Evolutionary conservation across 2,329 filamentous ascomycete genomes (phyloP), one percentile per base, ranked within the genome.

Genomic region (Sporothrix variecibatus): DNA sequence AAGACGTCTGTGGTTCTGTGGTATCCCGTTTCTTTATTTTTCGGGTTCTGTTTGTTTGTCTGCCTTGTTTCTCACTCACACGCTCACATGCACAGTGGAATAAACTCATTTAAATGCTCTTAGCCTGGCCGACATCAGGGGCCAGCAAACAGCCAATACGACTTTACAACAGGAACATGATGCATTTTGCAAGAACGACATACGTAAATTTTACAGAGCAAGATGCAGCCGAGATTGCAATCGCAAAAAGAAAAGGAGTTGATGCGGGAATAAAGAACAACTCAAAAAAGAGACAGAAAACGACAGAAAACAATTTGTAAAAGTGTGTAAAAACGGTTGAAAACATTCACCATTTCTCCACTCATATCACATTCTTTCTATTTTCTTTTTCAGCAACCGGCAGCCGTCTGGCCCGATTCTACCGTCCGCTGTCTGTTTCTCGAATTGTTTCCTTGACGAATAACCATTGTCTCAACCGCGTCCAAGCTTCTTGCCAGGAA

Each of bases 221-320:
- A 31, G 62, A 51, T 51, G 28, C 65, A 69, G 65, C 65, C 65
- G 65, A 69, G 17, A 53, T 69, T 53, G 28, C 65, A 43, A 12
- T 26, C 9, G n/a, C 60, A 65, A 43, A 49, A 43, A 64, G 17
- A 67, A 49, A 28, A 49, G 23, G 40, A 49, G 40, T 69, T 5
- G 26, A 38, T 53, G 43, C 67, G 43, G 20, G 46, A 38, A 69
- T 69, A 69, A n/a, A 34, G 65, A 69, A 69, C 20, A 53, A 20
- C 6, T 3, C 15, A 17, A 51, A 60, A 60, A 23, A 20, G 12
- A n/a, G 31, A 28, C 11, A 34, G 65, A n/a, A 51, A 15, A n/a
- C 26, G 5, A 34, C 15, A 53, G 65, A 34, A n/a, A n/a, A 5
- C 2, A 15, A 31, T 46, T 23, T 69, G 17, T n/a, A 49, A 51